Conservation (phyloP, 1,284 basidiomycete genomes). For the Earliella scabrosa region DNA sequence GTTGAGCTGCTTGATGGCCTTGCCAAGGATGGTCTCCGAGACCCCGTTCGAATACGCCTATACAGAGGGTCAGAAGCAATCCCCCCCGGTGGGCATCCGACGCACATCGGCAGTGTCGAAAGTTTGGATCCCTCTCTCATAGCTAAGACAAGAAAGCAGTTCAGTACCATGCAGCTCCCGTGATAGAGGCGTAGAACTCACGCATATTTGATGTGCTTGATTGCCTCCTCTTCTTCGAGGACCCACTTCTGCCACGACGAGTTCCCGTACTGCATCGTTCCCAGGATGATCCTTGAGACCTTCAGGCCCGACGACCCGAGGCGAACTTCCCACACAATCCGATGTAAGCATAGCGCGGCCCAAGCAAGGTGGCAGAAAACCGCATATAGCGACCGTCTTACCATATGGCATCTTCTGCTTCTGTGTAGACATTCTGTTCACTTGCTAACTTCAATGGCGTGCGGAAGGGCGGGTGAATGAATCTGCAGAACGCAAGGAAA, state of each 20-base stretch:
- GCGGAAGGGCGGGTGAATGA: no score
- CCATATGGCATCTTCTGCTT: no score
- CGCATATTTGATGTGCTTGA: conserved; percentile 43
- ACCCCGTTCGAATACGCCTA: conserved; percentile 45
- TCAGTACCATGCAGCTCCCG: background rate
- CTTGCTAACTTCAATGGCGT: no score
- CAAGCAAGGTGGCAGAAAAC: no score
- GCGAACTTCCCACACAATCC: conserved; percentile 32
- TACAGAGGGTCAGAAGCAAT: conserved; percentile 5
- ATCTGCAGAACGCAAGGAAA: no score
- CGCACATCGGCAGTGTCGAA: conserved; percentile 54
- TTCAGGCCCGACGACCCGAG: conserved; percentile 52
- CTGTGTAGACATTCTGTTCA: no score
- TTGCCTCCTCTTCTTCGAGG: conserved; percentile 44
- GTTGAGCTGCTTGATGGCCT: conserved; percentile 58
- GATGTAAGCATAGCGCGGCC: no score
- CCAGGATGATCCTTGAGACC: conserved; percentile 47
- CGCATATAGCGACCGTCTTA: background rate
- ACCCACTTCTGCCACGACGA: conserved; percentile 42
- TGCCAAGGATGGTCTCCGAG: conserved; percentile 58
- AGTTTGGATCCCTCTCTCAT: conserved; percentile 52
- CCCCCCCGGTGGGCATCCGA: background rate
- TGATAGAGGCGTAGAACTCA: conserved; percentile 23
- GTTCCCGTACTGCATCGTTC: conserved; percentile 49
- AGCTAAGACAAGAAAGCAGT: conserved; percentile 8